Base-by-base conservation (phyloP, 139 green algal species). In the Auxenochlorella protothecoides region DNA sequence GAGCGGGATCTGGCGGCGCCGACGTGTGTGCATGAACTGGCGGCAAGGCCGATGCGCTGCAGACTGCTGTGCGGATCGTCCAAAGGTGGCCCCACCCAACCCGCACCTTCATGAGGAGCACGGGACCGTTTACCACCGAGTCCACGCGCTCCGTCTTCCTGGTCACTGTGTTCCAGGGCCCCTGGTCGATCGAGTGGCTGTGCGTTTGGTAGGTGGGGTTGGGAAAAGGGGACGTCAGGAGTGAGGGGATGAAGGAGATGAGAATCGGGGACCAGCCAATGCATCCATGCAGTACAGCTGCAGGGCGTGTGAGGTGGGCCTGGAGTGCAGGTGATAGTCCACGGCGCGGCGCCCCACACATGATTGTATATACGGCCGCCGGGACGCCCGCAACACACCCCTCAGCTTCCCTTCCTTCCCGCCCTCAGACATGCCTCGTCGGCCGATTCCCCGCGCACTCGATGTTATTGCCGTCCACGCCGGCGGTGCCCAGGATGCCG, bases 401-500 rank as follows among this genome's bases (percentile, higher is more conserved):
- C 27, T 44, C 27, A 44, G 27, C 27, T 44, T 44, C 27, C 27
- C 27, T 44, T 44, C 61, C 3, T 74, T 80, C 70, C 74, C 60
- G 3, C 4, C 6, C 2, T 55, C 11, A 6, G 57, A 62, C 9
- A 62, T 15, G 57, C 11, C 11, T 1, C 9, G 9, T 11, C 9
- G 57, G 11, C 9, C 57, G 57, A 62, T 62, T 62, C 57, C 9
- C 57, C 9, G 9, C 57, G 57, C 9, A 62, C 74, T 92, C 81
- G 10, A 92, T 88, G 82, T 92, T 93, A 53, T 74, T 59, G 4
- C 86, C 88, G 8, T 71, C 84, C 11, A 92, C 82, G 27, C 82
- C 79, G 0, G 88, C 87, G 0, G 83, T 89, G 53, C 88, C 88
- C 88, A 87, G 92, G 27, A 90, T 86, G 76, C 84, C 84, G 0